A percentile compares a stretch with the other conserved stretches of the same genome.
phyloP scores from a whole-genome alignment of 352 stramenopile species.

The Globisporangium echinulatum region DNA sequence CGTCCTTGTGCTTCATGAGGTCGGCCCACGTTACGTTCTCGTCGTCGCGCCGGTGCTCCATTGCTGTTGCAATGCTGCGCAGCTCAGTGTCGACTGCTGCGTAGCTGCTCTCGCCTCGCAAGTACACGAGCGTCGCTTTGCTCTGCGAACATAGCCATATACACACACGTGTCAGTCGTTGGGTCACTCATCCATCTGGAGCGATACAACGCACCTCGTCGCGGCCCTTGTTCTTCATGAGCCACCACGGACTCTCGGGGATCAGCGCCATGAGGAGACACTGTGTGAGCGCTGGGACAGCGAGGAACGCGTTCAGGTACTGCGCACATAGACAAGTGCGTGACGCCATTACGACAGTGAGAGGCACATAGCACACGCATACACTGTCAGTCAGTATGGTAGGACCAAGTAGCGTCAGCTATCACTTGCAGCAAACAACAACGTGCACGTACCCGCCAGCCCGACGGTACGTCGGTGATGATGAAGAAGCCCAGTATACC shows the following conservation, averaged over 20 bases:
- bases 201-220: constrained; percentile 15
- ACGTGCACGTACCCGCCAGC: constrained; percentile 54
- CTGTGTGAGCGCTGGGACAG: constrained; percentile 57
- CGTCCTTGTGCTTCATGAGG: constrained; percentile 50
- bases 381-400: too few species aligned
- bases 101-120: constrained; percentile 26
- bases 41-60: constrained; percentile 47
- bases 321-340: constrained; percentile 3
- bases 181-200: neutral
- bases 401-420: too few species aligned
- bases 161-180: too few species aligned
- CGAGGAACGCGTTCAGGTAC: constrained; percentile 71
- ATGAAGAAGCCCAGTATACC: constrained; percentile 73
- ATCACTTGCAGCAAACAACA: neutral
- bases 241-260: constrained; percentile 86
- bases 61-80: constrained; percentile 48
- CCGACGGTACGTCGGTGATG: constrained; percentile 69
- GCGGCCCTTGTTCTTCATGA: constrained; percentile 69
- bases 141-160: constrained; percentile 8
- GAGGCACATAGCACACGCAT: neutral
- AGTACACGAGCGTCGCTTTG: constrained; percentile 26
- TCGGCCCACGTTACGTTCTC: constrained; percentile 40
- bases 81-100: constrained; percentile 55
- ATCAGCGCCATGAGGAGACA: constrained; percentile 50
- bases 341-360: neutral